A percentile compares a stretch with the other conserved stretches of the same genome.
Evolutionary conservation across 768 basidiomycete species (phyloP).

Genomic region (Suillus clintonianus): DNA sequence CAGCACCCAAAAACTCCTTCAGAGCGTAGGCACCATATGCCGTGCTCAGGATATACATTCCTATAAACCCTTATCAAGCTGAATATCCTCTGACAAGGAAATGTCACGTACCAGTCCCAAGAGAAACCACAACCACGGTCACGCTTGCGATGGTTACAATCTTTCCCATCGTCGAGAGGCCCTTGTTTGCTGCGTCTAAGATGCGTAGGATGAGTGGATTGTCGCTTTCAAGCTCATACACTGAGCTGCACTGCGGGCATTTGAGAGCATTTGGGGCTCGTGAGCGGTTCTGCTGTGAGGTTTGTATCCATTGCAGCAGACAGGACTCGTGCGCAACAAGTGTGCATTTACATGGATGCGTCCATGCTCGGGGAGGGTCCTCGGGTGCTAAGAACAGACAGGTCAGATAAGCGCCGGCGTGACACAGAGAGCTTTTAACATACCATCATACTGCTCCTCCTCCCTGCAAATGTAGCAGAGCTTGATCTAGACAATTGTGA

Average conservation of each 20-base stretch:
- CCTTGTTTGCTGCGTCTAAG: conserved; percentile 51
- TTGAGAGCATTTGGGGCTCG: conserved; percentile 65
- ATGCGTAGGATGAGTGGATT: conserved; percentile 54
- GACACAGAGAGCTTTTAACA: neutral
- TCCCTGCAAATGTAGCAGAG: conserved; percentile 82
- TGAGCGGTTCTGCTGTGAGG: conserved; percentile 60
- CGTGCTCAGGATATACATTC: conserved; percentile 52
- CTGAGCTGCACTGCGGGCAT: conserved; percentile 74
- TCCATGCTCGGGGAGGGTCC: conserved; percentile 61
- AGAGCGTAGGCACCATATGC: conserved; percentile 76
- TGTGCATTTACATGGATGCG: conserved; percentile 80
- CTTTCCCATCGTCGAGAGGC: conserved; percentile 52
- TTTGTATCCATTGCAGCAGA: conserved; percentile 77
- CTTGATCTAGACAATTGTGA: conserved; percentile 49
- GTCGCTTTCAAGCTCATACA: conserved; percentile 68
- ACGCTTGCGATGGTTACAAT: conserved; percentile 52
- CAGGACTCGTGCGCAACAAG: conserved; percentile 80
- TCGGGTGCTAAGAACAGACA: conserved; percentile 37
- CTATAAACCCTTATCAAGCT: conserved; percentile 34
- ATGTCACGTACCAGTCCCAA: conserved; percentile 58
- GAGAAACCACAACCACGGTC: conserved; percentile 52
- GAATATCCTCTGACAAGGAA: conserved; percentile 18
- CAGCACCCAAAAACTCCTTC: conserved; percentile 65
- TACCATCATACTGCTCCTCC: conserved; percentile 58
- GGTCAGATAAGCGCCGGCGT: conserved; percentile 3